Base-by-base conservation (phyloP, 2,329 filamentous ascomycete genomes). In the Coniochaeta ligniaria region DNA sequence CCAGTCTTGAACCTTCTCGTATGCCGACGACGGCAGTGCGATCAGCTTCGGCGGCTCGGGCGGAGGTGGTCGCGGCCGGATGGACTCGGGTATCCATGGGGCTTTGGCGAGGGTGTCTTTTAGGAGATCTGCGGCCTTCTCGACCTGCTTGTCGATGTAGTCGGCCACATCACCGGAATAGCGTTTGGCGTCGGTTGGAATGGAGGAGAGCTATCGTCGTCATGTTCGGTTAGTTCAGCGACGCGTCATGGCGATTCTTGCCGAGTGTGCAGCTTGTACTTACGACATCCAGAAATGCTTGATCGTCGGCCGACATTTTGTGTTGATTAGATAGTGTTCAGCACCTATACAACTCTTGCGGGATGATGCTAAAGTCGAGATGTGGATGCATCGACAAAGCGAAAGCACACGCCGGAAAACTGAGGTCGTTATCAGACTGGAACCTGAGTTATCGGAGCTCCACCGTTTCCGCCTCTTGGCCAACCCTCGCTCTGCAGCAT, bases 81-180 rank as follows among this genome's bases (percentile, higher is more conserved):
- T 79, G 61, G 83, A 81, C 45, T 89, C 82, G 47, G 91, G 91
- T 16, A 96, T 77, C 90, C 91, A 95, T 71, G 81, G 75, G 59
- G 86, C 82, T 41, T 86, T 80, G 41, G 88, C 83, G 54, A 92
- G 79, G 5, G 82, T 82, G 64, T 92, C 87, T 71, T 90, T 86
- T 55, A 97, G 79, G 41, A 83, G 80, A 38, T 81, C 79, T 59
- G 92, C 90, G 52, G 91, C 86, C 62, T 83, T 80, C 69, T 96
- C 91, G 73, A 96, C 88, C 70, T 92, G 86, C 61, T 83, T 81
- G 75, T 97, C 91, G 72, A 96, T 85, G 66, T 88, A 89, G 65
- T 92, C 88, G 71, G 91, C 91, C 63, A 94, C 82, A 59, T 90
- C 83, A 66, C 82, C 80, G 17, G 89, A 87, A 73, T 92, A 92